Evolutionary conservation across 2,329 filamentous ascomycete genomes (phyloP).

Genomic region (Cladosporium sphaerospermum): DNA sequence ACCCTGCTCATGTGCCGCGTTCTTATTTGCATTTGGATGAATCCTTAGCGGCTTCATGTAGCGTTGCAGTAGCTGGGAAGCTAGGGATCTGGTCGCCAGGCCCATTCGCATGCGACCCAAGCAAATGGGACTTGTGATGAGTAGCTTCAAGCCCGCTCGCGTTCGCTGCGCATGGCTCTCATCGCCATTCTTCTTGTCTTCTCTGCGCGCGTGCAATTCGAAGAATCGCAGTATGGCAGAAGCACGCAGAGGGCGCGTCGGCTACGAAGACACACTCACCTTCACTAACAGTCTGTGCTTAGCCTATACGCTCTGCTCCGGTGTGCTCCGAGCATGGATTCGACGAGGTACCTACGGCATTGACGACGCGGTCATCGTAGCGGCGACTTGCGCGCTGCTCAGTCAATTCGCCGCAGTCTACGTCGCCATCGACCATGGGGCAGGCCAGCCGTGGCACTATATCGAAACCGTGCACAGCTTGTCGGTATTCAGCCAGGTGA

Average conservation of each 20-base stretch:
- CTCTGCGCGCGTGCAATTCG: too few relatives aligned
- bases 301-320: slow-evolving; percentile 12
- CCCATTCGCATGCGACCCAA: too few relatives aligned
- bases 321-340: slow-evolving; percentile 11
- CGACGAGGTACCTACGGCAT: slow-evolving; percentile 10
- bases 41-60: too few relatives aligned
- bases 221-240: background rate
- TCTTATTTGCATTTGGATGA: too few relatives aligned
- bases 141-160: too few relatives aligned
- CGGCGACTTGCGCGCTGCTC: slow-evolving; percentile 8
- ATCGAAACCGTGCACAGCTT: background rate
- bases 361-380: slow-evolving; percentile 10
- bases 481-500: background rate
- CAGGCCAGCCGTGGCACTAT: slow-evolving; percentile 7
- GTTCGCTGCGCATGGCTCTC: too few relatives aligned
- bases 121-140: too few relatives aligned
- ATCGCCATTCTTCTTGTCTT: too few relatives aligned
- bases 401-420: slow-evolving; percentile 10
- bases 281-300: slow-evolving; percentile 14
- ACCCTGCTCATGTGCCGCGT: too few relatives aligned
- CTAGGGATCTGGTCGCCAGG: too few relatives aligned
- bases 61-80: too few relatives aligned
- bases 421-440: slow-evolving; percentile 9
- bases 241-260: slow-evolving; percentile 3
- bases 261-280: slow-evolving; percentile 12